These are phyloP conservation scores for Xanthoconium purpureum DNA, from an alignment of 768 basidiomycete species.

Conservation along the genomic window DNA sequence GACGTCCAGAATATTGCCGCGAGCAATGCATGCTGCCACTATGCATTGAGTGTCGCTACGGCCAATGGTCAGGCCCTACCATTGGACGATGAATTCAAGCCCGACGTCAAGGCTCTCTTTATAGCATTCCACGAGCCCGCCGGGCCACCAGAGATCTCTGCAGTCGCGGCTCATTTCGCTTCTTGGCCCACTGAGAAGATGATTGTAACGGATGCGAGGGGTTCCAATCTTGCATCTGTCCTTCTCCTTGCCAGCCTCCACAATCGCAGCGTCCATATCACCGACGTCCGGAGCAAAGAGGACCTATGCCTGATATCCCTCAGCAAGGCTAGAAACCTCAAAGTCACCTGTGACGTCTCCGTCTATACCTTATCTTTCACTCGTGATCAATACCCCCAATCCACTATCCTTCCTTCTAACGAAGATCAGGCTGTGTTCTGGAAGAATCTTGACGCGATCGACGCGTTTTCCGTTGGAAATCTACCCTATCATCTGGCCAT, in stretches of 20 bases:
- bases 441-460: constrained; percentile 79
- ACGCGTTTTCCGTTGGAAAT: constrained; percentile 88
- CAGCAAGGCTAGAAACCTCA: constrained; percentile 90
- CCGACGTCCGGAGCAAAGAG: constrained; percentile 81
- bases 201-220: constrained; percentile 92
- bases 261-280: constrained; percentile 83
- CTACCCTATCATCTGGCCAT: constrained; percentile 73
- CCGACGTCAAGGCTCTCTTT: constrained; percentile 83
- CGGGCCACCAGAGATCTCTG: constrained; percentile 57
- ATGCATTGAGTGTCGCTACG: constrained; percentile 77
- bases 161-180: constrained; percentile 82
- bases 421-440: constrained; percentile 84
- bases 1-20: constrained; percentile 62
- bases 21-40: constrained; percentile 79
- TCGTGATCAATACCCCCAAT: constrained; percentile 65
- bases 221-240: constrained; percentile 88
- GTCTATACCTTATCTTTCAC: constrained; percentile 90
- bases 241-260: constrained; percentile 93
- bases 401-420: constrained; percentile 61
- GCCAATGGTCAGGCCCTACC: constrained; percentile 59
- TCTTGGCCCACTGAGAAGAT: constrained; percentile 89
- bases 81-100: constrained; percentile 71
- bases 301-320: constrained; percentile 89
- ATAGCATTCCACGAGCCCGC: constrained; percentile 65
- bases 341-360: constrained; percentile 95